These are phyloP conservation scores for Candolleomyces aberdarensis DNA, from an alignment of 768 basidiomycete species.

Conservation along the genomic window DNA sequence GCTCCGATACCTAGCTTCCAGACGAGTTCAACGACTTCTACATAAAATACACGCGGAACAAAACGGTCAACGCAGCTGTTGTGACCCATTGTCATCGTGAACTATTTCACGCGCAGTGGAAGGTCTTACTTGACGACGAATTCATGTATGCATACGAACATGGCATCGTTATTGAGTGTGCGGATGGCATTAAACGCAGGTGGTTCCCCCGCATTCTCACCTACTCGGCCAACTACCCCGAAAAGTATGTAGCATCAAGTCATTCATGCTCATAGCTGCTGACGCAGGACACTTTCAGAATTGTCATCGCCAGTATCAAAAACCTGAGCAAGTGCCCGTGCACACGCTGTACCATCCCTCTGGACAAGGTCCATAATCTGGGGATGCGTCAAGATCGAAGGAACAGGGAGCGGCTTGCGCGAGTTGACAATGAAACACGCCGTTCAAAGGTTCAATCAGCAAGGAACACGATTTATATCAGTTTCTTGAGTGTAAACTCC, in stretches of 20 bases:
- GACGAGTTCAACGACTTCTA: constrained; percentile 7
- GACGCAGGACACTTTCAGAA: constrained; percentile 13
- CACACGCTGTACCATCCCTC: constrained; percentile 28
- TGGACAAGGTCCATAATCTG: constrained; percentile 22
- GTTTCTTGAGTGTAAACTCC: background rate
- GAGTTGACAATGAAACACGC: constrained; percentile 3
- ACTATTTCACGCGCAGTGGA: constrained; percentile 7
- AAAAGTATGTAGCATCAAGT: constrained; percentile 7
- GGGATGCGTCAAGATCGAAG: constrained; percentile 16
- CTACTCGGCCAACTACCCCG: constrained; percentile 11
- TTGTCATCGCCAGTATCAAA: constrained; percentile 28
- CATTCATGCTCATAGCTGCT: no score
- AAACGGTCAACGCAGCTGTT: background rate
- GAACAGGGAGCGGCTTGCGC: background rate
- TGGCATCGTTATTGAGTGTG: no score
- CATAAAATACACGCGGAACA: background rate
- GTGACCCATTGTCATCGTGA: constrained; percentile 5
- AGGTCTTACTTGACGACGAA: constrained; percentile 3
- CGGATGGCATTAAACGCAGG: background rate
- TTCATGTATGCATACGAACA: constrained; percentile 8
- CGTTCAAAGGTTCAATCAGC: no score
- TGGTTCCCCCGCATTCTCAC: constrained; percentile 10
- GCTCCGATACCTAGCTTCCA: background rate
- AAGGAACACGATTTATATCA: background rate
- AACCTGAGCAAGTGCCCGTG: constrained; percentile 34